A percentile compares a stretch with the other conserved stretches of the same genome.
Conservation (phyloP, 139 green algal genomes). For the Tetradesmus lagerheimii region DNA sequence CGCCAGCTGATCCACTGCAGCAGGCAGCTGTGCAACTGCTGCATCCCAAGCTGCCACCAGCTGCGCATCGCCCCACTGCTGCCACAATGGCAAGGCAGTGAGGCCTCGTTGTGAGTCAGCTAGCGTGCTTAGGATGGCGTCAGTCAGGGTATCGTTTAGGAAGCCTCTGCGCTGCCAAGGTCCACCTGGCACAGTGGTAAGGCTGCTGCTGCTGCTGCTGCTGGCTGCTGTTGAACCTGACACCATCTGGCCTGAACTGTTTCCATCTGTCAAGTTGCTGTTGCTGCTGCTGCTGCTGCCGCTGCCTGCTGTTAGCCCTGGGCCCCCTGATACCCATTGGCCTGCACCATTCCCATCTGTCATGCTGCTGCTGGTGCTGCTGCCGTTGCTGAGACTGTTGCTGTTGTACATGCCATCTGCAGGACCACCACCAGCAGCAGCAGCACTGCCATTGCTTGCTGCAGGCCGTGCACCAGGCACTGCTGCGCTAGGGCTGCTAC, state of each 20-base stretch:
- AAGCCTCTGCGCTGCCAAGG: neutral
- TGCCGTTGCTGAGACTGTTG: slow-evolving; percentile 6
- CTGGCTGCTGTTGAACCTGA: neutral
- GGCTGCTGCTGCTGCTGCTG: neutral
- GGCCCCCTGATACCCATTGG: too few relatives aligned
- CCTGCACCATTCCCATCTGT: neutral
- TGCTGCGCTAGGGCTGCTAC: neutral
- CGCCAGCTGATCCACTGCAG: slow-evolving; percentile 7
- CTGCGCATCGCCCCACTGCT: neutral
- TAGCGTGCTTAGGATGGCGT: too few relatives aligned
- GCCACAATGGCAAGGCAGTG: neutral
- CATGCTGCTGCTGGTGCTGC: neutral
- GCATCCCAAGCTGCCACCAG: slow-evolving; percentile 15
- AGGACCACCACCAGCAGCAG: slow-evolving; percentile 7
- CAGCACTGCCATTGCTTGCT: neutral
- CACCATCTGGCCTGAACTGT: neutral
- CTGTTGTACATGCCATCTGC: neutral
- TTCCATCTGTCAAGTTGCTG: neutral
- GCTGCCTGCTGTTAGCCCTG: neutral
- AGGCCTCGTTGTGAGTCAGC: neutral
- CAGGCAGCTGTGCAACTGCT: neutral
- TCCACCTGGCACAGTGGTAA: neutral
- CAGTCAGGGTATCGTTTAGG: neutral
- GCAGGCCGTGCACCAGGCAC: neutral
- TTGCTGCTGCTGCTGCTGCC: neutral